Evolutionary conservation across 768 basidiomycete genomes (phyloP).

Genomic region (Kondoa subrosea): DNA sequence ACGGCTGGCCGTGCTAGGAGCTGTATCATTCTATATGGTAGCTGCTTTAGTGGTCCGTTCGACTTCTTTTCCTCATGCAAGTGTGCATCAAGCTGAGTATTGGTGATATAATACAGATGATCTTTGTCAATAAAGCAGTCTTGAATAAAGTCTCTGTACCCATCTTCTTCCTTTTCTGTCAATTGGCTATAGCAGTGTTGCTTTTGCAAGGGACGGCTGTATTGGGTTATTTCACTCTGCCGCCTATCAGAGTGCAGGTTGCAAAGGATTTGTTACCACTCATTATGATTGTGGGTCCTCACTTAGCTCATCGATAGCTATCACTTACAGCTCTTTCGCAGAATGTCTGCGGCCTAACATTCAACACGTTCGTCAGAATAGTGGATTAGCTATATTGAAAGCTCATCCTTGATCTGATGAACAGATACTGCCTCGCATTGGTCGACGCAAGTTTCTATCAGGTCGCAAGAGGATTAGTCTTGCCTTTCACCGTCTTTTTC

Average conservation of each 20-base stretch:
- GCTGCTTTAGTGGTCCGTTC: slow-evolving; percentile 49
- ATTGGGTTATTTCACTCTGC: slow-evolving; percentile 48
- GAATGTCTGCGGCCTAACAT: slow-evolving; percentile 18
- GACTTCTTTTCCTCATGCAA: slow-evolving; percentile 32
- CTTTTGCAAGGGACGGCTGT: slow-evolving; percentile 44
- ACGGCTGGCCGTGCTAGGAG: slow-evolving; percentile 25
- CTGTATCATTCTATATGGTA: slow-evolving; percentile 72
- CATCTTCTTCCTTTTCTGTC: slow-evolving; percentile 69
- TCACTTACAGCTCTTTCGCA: too few relatives aligned
- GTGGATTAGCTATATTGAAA: slow-evolving; percentile 13
- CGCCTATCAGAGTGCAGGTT: slow-evolving; percentile 47
- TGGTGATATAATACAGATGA: slow-evolving; percentile 60
- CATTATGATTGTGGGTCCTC: slow-evolving; percentile 33
- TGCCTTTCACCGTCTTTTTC: slow-evolving; percentile 82
- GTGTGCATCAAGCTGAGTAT: too few relatives aligned
- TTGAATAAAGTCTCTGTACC: slow-evolving; percentile 55
- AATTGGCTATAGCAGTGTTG: slow-evolving; percentile 60
- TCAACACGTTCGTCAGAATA: slow-evolving; percentile 24
- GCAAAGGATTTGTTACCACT: slow-evolving; percentile 60
- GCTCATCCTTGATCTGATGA: background rate
- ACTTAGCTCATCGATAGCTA: background rate
- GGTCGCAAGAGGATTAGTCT: slow-evolving; percentile 73
- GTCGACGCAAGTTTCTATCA: slow-evolving; percentile 81
- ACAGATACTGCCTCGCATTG: slow-evolving; percentile 38
- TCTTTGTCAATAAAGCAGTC: slow-evolving; percentile 81